Conservation (phyloP, 2,329 filamentous ascomycete species). For the Zarea fungicola region DNA sequence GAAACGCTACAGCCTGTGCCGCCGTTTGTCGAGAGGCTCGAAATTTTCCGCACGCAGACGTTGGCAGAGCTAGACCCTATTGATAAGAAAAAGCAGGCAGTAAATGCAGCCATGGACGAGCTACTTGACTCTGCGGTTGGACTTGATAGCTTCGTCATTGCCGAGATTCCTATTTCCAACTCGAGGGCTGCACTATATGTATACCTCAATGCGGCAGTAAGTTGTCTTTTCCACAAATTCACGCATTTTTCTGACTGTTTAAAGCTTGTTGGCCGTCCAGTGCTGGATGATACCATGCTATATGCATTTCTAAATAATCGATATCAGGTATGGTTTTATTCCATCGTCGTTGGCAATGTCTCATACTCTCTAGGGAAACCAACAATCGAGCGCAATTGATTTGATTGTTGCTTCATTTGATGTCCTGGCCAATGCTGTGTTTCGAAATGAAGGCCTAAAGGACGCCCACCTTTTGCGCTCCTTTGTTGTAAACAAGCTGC, state of each 20-base stretch:
- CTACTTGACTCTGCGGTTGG: conserved; percentile 53
- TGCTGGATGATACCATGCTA: conserved; percentile 75
- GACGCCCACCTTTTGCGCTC: conserved; percentile 73
- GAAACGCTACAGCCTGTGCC: conserved; percentile 53
- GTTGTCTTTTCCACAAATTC: conserved; percentile 22
- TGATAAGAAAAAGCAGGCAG: conserved; percentile 46
- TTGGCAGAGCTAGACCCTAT: conserved; percentile 50
- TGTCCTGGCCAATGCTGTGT: conserved; percentile 78
- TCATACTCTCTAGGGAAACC: conserved; percentile 54
- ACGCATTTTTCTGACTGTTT: background rate
- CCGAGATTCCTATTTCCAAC: conserved; percentile 66
- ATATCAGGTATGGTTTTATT: too few relatives aligned
- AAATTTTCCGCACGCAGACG: conserved; percentile 53
- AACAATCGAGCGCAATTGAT: conserved; percentile 72
- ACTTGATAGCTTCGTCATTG: conserved; percentile 48
- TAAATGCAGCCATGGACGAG: conserved; percentile 48
- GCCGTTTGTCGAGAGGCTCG: conserved; percentile 48
- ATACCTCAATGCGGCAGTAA: conserved; percentile 74
- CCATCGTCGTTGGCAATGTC: conserved; percentile 19
- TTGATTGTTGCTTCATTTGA: conserved; percentile 87
- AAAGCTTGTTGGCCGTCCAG: conserved; percentile 75
- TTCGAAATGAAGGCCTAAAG: conserved; percentile 52
- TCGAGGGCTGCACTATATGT: conserved; percentile 80
- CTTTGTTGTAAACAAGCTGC: conserved; percentile 70
- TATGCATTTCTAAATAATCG: conserved; percentile 78